Evolutionary conservation across 371 early-diverging fungal species (phyloP).

Genomic region (Smittium mucronatum): DNA sequence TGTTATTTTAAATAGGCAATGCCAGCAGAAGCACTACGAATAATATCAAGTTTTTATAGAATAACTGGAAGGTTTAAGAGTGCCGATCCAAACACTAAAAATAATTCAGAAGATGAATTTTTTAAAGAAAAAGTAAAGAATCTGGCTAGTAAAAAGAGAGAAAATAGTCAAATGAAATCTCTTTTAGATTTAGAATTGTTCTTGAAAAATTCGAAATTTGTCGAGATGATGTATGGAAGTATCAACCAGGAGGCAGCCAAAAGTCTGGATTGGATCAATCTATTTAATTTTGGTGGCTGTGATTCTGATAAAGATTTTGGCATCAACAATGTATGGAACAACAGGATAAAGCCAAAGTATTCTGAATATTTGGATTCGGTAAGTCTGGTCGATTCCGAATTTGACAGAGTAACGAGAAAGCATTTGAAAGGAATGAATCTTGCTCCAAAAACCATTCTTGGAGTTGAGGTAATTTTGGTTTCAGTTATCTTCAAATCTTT

Average conservation of each 20-base stretch:
- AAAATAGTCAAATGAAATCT: too few species aligned
- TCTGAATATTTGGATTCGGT: background rate
- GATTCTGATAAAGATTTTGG: background rate
- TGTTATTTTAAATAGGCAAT: background rate
- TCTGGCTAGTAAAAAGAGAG: too few species aligned
- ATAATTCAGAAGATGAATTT: too few species aligned
- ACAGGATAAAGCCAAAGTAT: background rate
- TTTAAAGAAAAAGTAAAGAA: too few species aligned
- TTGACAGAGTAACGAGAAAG: background rate
- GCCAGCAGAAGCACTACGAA: background rate
- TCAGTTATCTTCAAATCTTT: too few species aligned
- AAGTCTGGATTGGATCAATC: background rate
- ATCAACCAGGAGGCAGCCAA: slow-evolving; percentile 1
- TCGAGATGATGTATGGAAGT: background rate
- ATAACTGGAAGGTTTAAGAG: background rate
- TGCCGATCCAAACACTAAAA: too few species aligned
- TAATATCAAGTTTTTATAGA: background rate
- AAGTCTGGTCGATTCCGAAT: background rate
- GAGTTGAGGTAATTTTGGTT: slow-evolving; percentile 39
- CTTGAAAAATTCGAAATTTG: too few species aligned
- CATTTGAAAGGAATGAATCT: background rate
- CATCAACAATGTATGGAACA: background rate
- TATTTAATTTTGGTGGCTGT: background rate
- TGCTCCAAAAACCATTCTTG: slow-evolving; percentile 32
- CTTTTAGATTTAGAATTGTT: too few species aligned